Conservation (phyloP, 495 filamentous ascomycete genomes). For the Pseudotulostoma volvatum region DNA sequence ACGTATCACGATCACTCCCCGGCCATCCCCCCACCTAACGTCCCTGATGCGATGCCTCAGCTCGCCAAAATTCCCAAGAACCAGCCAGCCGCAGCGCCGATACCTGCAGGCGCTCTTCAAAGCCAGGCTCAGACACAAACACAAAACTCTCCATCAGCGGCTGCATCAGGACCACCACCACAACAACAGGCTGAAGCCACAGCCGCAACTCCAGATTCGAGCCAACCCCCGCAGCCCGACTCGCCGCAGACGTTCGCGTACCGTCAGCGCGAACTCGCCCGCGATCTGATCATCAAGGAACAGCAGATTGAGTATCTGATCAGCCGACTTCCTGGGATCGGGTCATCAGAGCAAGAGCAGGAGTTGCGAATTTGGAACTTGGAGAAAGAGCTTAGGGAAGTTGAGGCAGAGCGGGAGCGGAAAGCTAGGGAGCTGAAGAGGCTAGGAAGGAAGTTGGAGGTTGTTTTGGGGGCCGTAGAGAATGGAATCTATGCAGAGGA, state of each 20-base stretch:
- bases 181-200: constrained; percentile 3
- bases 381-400: constrained; percentile 56
- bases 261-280: constrained; percentile 64
- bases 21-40: constrained; percentile 37
- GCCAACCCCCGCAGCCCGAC: constrained; percentile 32
- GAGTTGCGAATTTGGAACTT: constrained; percentile 54
- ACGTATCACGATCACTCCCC: constrained; percentile 63
- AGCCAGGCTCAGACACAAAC: constrained; percentile 4
- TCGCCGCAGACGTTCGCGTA: constrained; percentile 48
- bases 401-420: constrained; percentile 52
- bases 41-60: constrained; percentile 33
- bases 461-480: constrained; percentile 31
- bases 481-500: constrained; percentile 22
- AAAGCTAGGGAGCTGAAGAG: constrained; percentile 57
- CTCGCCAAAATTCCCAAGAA: constrained; percentile 29
- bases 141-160: constrained; percentile 17
- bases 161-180: constrained; percentile 1
- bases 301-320: constrained; percentile 90
- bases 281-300: constrained; percentile 75
- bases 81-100: constrained; percentile 20
- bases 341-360: constrained; percentile 72
- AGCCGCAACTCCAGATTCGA: constrained; percentile 13
- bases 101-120: constrained; percentile 21
- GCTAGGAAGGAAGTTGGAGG: constrained; percentile 50
- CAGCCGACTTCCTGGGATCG: constrained; percentile 67